phyloP scores from a whole-genome alignment of 2,329 filamentous ascomycete genomes.

The Penicillium capsulatum region DNA sequence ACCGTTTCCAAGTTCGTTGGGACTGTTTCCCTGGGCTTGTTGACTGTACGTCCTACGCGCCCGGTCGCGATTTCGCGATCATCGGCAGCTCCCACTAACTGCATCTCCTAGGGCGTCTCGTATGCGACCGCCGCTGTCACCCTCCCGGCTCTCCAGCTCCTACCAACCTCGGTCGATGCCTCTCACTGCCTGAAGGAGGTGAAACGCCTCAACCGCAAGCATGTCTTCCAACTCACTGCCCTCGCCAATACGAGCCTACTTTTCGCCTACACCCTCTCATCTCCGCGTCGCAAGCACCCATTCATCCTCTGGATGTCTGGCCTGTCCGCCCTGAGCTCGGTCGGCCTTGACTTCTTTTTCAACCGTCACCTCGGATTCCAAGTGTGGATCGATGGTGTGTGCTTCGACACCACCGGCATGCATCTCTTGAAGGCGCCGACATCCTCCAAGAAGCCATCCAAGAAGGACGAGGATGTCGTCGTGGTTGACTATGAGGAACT shows the following conservation, averaged over 20 bases:
- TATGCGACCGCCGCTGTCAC: constrained; percentile 76
- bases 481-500: constrained; percentile 38
- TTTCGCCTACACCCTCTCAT: constrained; percentile 73
- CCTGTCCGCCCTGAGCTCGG: constrained; percentile 47
- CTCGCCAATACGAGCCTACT: constrained; percentile 68
- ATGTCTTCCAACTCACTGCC: constrained; percentile 63
- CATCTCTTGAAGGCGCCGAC: no score
- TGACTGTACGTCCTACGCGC: constrained; percentile 63
- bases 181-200: constrained; percentile 67
- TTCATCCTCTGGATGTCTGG: constrained; percentile 84
- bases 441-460: constrained; percentile 11
- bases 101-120: constrained; percentile 67
- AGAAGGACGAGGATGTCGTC: constrained; percentile 38
- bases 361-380: constrained; percentile 58
- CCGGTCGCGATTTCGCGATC: neutral
- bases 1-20: constrained; percentile 88
- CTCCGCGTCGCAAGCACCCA: constrained; percentile 71
- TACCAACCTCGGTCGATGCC: constrained; percentile 70
- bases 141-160: constrained; percentile 73
- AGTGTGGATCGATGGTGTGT: constrained; percentile 28
- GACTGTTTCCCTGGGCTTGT: constrained; percentile 78
- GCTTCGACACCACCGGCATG: constrained; percentile 44
- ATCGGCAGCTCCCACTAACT: constrained; percentile 14
- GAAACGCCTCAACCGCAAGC: constrained; percentile 58
- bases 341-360: constrained; percentile 66